phyloP scores from a whole-genome alignment of 2,329 filamentous ascomycete species.

The Cylindrodendrum hubeiense region DNA sequence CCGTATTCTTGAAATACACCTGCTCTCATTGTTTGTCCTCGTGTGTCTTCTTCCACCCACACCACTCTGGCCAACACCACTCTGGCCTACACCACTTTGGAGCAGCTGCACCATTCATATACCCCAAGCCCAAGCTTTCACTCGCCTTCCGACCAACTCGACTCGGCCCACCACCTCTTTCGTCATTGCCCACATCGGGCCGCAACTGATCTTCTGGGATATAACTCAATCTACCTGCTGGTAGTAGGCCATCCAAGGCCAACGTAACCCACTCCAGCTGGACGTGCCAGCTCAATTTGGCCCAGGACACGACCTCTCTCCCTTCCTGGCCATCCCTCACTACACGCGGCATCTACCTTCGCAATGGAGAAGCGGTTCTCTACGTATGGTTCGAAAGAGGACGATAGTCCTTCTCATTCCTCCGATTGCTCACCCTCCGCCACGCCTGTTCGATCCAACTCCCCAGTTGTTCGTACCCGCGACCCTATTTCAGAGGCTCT shows the following conservation, averaged over 20 bases:
- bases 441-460: background rate
- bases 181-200: background rate
- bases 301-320: background rate
- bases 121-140: no score
- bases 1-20: background rate
- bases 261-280: background rate
- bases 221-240: conserved; percentile 21
- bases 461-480: background rate
- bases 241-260: background rate
- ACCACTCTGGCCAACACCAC: background rate
- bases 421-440: background rate
- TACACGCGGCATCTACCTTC: background rate
- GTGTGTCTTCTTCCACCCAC: background rate
- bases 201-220: conserved; percentile 1
- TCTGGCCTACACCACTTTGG: background rate
- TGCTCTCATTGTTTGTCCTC: background rate
- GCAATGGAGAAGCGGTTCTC: background rate
- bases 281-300: background rate
- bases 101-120: background rate
- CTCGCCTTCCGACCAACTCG: no score
- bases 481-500: background rate
- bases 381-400: background rate
- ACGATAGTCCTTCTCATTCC: background rate
- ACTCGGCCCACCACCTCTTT: no score
- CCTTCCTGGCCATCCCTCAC: background rate